Evolutionary conservation across 108 stramenopile genomes (phyloP), one percentile per base, ranked within the genome.

Genomic region (Skeletonema grethae): DNA sequence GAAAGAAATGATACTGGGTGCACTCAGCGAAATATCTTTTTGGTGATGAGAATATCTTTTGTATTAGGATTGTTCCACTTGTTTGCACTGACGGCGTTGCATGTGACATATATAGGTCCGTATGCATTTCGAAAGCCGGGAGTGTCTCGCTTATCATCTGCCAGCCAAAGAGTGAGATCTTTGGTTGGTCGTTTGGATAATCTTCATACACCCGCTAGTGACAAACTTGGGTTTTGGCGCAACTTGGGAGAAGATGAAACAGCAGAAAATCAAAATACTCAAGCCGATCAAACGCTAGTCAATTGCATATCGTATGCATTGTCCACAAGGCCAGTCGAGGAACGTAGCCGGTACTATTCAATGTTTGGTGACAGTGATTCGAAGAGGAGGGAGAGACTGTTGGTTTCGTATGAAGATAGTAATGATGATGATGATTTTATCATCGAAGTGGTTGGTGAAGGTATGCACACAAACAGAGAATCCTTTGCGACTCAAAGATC

Each of bases 41-140:
- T 28, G 16, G 46, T 73, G 9, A 74, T 76, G 72, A 29, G 77
- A 48, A 25, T 76, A 20, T 68, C 76, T 4, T 73, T 80, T 15
- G 55, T 16, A 0, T 13, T 79, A 13, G 84, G 60, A 39, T 12
- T 77, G 5, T 38, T 80, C 13, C 78, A 80, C 41, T 20, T 84
- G 13, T 64, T 78, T 35, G 62, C 73, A 15, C 57, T 84, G 11
- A 45, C 50, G 28, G 24, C 63, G 29, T 80, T 84, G 22, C 84
- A 84, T 68, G 67, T 61, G 7, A 84, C 84, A 8, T 84, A 84
- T 56, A 76, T 82, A 16, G 84, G 80, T 15, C 78, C 84, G 3
- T 28, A 56, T 60, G 80, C 80, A 13, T 84, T 84, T 61, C 4
- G 57, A 46, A 63, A 43, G 39, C 20, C 35, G 1, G 60, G 60